phyloP scores from a whole-genome alignment of 495 filamentous ascomycete genomes.

The Daldinia childiae region DNA sequence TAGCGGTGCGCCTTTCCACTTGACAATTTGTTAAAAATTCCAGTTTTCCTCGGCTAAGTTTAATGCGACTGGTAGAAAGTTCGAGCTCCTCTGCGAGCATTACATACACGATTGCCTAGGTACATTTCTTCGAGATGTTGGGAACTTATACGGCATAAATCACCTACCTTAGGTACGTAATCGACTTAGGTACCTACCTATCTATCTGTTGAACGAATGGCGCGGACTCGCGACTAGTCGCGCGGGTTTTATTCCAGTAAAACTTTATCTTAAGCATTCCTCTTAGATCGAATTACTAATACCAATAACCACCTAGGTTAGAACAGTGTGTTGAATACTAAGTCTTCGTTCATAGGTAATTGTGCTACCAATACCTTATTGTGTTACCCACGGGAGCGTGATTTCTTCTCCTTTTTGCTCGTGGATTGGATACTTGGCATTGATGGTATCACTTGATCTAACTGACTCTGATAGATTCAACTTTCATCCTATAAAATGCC shows the following conservation, averaged over 20 bases:
- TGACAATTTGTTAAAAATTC: neutral
- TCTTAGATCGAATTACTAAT: neutral
- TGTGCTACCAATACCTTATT: neutral
- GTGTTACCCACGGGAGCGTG: neutral
- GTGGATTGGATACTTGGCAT: neutral
- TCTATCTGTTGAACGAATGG: neutral
- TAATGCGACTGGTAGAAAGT: slow-evolving; percentile 17
- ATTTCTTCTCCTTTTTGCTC: neutral
- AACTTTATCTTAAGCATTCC: neutral
- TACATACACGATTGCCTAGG: neutral
- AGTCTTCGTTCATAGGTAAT: neutral
- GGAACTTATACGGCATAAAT: neutral
- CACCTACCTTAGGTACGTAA: too few relatives aligned
- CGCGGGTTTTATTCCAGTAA: too few relatives aligned
- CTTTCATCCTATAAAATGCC: neutral
- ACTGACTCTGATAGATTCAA: neutral
- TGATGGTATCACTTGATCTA: slow-evolving; percentile 1
- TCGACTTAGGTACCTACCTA: neutral
- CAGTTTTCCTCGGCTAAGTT: neutral
- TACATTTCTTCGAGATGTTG: neutral
- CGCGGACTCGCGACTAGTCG: too few relatives aligned
- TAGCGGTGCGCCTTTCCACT: slow-evolving; percentile 7
- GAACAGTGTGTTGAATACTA: neutral
- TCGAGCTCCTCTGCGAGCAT: neutral
- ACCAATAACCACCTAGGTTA: too few relatives aligned